A percentile compares a stretch with the other conserved stretches of the same genome.
These are phyloP conservation scores for Oropetium thomaeum DNA, from an alignment of 176 grass and related monocot species.

Conservation along the genomic window DNA sequence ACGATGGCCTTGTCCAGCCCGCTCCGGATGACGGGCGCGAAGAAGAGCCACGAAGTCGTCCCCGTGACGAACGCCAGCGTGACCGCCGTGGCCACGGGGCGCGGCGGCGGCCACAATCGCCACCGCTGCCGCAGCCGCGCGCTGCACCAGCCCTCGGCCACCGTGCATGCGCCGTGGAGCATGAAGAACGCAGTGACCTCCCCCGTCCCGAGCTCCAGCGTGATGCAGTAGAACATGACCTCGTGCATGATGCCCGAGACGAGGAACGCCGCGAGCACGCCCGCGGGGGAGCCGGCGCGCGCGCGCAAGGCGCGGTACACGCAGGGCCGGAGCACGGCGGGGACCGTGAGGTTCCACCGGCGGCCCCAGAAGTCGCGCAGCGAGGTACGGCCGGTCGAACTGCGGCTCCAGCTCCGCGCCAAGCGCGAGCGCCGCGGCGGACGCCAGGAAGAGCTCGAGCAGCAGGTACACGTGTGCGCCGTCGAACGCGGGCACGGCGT, in stretches of 20 bases:
- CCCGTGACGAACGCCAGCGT: constrained; percentile 59
- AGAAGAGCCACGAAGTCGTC: constrained; percentile 67
- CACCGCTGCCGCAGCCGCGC: no score
- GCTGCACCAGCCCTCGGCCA: constrained; percentile 38
- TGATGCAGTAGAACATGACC: constrained; percentile 74
- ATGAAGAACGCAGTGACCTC: constrained; percentile 59
- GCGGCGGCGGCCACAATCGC: constrained; percentile 25
- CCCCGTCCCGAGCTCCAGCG: constrained; percentile 30
- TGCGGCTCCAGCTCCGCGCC: constrained; percentile 59
- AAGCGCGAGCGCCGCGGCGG: constrained; percentile 45
- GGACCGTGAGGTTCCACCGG: constrained; percentile 76
- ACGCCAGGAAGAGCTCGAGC: constrained; percentile 52
- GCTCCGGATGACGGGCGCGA: constrained; percentile 55
- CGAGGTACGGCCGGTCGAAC: constrained; percentile 61
- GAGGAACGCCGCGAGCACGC: constrained; percentile 56
- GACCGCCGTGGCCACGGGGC: constrained; percentile 30
- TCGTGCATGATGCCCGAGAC: constrained; percentile 76
- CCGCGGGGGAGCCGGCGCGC: constrained; percentile 31
- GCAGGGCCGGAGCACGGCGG: constrained; percentile 59
- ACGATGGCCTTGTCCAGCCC: constrained; percentile 49
- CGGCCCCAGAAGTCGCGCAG: constrained; percentile 66
- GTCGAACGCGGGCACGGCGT: constrained; percentile 42
- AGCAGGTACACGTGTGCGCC: constrained; percentile 55
- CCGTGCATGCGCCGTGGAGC: constrained; percentile 52
- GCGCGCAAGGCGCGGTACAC: constrained; percentile 59